Evolutionary conservation across 345 rosid genomes (phyloP), one percentile per base, ranked within the genome.

Genomic region (Iberis pinnata): DNA sequence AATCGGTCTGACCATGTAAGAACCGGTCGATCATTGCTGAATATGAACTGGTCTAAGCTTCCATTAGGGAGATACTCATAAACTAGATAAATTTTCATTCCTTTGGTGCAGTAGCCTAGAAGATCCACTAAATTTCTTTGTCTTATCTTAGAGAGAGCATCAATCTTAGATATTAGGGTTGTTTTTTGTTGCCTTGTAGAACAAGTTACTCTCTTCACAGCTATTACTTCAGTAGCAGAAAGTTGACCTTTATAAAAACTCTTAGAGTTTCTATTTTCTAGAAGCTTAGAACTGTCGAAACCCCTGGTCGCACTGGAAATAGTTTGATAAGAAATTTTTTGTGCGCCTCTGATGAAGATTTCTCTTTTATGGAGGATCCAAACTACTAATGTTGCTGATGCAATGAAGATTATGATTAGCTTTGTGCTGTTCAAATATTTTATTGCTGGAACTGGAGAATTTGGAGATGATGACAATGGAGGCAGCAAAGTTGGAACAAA

Each of bases 21-120:
- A 56, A 51, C 67, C 5, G 70, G 53, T 39, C 51, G 52, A 8
- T 45, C 70, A 17, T 60, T 60, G 63, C 53, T 53, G 53, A 67
- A 66, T 18, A 77, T 62, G 61, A 55, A 66, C 54, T 48, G 59
- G 56, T 80, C 86, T 26, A 77, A 62, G 64, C 80, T 77, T 39
- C 82, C 77, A 2, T 73, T 75, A 12, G 73, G 66, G 56, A 80
- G 63, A 38, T 72, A 80, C 11, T 80, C 75, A 32, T 80, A 77
- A 9, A 77, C 72, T 18, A 75, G 62, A 8, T 58, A 59, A 13
- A 80, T 54, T 37, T 80, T 76, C 7, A 61, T 67, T 38, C 63
- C 61, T 49, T 70, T 55, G 52, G 64, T 76, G 61, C 72, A 65
- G 60, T 75, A 80, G 1, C 82, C 86, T 0, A 54, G 69, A 29